These are phyloP conservation scores for Vigna hirtella DNA, from an alignment of 306 rosid species.

Conservation along the genomic window DNA sequence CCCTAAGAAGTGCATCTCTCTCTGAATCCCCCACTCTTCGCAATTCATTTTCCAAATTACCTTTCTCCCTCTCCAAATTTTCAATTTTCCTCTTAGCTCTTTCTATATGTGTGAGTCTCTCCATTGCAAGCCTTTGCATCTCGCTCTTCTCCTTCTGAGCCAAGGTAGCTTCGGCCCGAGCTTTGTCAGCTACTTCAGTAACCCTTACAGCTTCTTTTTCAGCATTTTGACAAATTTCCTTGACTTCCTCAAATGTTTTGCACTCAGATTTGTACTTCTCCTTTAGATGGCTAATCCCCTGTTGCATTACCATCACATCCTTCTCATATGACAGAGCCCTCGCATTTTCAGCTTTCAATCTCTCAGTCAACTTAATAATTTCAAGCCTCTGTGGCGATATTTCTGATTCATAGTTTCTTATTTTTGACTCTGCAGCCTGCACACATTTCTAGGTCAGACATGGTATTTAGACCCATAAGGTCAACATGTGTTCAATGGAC, in stretches of 20 bases:
- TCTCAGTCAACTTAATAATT: slow-evolving; percentile 59
- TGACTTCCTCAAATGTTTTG: slow-evolving; percentile 69
- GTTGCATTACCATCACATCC: slow-evolving; percentile 66
- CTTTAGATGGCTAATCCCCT: slow-evolving; percentile 73
- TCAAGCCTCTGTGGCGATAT: slow-evolving; percentile 62
- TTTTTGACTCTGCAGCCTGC: slow-evolving; percentile 85
- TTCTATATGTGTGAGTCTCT: slow-evolving; percentile 70
- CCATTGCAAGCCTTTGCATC: slow-evolving; percentile 87
- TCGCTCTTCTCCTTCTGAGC: slow-evolving; percentile 77
- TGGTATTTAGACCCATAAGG: neutral
- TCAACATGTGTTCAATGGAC: neutral
- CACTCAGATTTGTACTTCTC: slow-evolving; percentile 71
- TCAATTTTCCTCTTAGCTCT: slow-evolving; percentile 75
- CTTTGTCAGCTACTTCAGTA: slow-evolving; percentile 77
- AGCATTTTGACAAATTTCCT: slow-evolving; percentile 69
- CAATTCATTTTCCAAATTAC: slow-evolving; percentile 53
- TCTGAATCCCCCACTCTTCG: slow-evolving; percentile 63
- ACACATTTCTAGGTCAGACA: slow-evolving; percentile 35
- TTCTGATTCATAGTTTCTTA: slow-evolving; percentile 68
- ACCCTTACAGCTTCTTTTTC: slow-evolving; percentile 76
- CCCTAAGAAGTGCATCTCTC: slow-evolving; percentile 61
- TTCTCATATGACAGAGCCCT: slow-evolving; percentile 74
- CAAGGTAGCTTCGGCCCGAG: slow-evolving; percentile 64
- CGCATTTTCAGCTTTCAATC: slow-evolving; percentile 61
- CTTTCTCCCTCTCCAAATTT: slow-evolving; percentile 64